These are phyloP conservation scores for Chaetomium fimeti DNA, from an alignment of 495 filamentous ascomycete genomes.

Conservation along the genomic window DNA sequence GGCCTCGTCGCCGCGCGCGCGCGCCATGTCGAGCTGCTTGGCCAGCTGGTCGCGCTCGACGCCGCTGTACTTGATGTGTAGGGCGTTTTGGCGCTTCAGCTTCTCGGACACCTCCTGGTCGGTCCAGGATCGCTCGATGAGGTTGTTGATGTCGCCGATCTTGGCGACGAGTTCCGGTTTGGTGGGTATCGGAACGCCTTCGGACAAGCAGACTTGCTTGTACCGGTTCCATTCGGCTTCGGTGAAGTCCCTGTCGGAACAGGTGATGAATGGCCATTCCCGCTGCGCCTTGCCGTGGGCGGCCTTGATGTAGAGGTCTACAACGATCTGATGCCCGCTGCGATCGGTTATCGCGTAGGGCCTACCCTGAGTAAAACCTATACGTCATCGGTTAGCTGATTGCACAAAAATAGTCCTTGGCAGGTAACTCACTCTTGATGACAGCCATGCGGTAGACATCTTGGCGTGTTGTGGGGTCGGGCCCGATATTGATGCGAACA, in stretches of 20 bases:
- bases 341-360: constrained; percentile 73
- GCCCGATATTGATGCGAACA: constrained; percentile 74
- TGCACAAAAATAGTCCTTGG: background rate
- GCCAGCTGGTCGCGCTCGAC: constrained; percentile 62
- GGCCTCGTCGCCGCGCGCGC: constrained; percentile 58
- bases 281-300: constrained; percentile 74
- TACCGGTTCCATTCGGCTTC: constrained; percentile 83
- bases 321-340: constrained; percentile 69
- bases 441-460: constrained; percentile 80
- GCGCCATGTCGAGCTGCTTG: constrained; percentile 63
- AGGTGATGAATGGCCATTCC: constrained; percentile 78
- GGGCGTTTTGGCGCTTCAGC: constrained; percentile 62
- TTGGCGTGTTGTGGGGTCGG: constrained; percentile 62
- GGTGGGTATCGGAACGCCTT: constrained; percentile 68
- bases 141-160: constrained; percentile 73
- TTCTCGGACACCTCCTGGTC: constrained; percentile 75
- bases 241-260: constrained; percentile 71
- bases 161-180: constrained; percentile 64
- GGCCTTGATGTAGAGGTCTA: constrained; percentile 70
- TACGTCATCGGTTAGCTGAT: constrained; percentile 3
- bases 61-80: constrained; percentile 59
- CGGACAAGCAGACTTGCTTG: constrained; percentile 67
- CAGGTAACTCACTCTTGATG: constrained; percentile 66
- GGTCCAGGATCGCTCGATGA: constrained; percentile 77
- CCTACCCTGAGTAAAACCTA: constrained; percentile 72